Conservation (phyloP, 129 eudicot genomes). For the Flaveria brownii region DNA sequence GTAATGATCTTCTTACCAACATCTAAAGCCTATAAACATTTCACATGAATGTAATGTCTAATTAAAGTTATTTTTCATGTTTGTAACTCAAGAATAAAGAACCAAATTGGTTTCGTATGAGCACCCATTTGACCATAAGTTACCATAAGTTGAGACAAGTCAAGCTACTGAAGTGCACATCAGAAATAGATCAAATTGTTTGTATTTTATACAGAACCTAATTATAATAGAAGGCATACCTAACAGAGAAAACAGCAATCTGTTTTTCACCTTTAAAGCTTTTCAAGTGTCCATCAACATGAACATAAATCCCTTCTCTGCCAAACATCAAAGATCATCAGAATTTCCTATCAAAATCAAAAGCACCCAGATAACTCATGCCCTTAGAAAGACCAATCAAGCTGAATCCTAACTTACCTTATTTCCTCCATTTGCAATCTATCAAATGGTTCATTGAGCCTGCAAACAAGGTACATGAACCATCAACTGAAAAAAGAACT, state of each 20-base stretch:
- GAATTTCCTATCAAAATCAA: background rate
- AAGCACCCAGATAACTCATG: background rate
- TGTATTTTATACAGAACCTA: background rate
- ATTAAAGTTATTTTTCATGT: background rate
- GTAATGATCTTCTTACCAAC: background rate
- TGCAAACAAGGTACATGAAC: conserved; percentile 17
- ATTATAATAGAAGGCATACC: conserved; percentile 40
- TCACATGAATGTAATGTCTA: background rate
- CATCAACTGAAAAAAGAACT: background rate
- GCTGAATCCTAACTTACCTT: conserved; percentile 39
- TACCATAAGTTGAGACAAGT: background rate
- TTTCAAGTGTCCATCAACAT: conserved; percentile 80
- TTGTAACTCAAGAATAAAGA: background rate
- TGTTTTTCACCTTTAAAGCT: conserved; percentile 65
- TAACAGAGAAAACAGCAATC: conserved; percentile 65
- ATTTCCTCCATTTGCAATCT: conserved; percentile 63
- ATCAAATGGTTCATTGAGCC: conserved; percentile 83
- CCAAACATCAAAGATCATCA: conserved; percentile 4
- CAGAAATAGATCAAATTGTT: background rate
- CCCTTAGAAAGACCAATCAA: background rate
- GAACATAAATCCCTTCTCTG: conserved; percentile 86
- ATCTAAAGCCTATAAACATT: background rate
- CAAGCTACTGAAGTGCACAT: background rate
- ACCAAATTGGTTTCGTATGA: background rate
- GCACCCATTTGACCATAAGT: conserved; percentile 1